phyloP scores from a whole-genome alignment of 768 basidiomycete genomes.

The Suillus americanus region DNA sequence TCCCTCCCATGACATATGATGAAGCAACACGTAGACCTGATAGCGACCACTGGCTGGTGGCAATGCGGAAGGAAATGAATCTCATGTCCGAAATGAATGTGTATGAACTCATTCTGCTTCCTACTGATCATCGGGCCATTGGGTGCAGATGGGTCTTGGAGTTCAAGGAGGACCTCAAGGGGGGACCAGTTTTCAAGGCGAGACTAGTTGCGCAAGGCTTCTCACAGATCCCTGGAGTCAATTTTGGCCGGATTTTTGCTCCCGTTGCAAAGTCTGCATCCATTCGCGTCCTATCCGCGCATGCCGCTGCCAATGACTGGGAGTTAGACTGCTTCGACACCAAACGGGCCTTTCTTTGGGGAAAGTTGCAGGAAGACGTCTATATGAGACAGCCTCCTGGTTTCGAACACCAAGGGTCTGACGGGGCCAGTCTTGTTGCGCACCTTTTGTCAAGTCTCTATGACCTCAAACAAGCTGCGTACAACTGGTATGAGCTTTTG shows the following conservation, averaged over 20 bases:
- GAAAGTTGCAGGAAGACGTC: neutral
- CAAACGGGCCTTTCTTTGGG: neutral
- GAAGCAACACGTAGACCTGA: slow-evolving; percentile 11
- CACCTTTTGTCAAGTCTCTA: too few species aligned
- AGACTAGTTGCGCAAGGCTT: slow-evolving; percentile 1
- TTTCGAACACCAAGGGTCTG: neutral
- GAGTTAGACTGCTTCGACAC: neutral
- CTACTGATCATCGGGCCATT: slow-evolving; percentile 29
- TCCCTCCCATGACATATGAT: too few species aligned
- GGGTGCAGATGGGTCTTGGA: slow-evolving; percentile 30
- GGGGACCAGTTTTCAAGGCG: neutral
- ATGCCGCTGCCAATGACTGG: neutral
- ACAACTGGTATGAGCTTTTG: too few species aligned
- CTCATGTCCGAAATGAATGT: slow-evolving; percentile 23
- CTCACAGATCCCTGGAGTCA: slow-evolving; percentile 28
- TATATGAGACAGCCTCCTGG: neutral
- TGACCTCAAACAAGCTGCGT: too few species aligned
- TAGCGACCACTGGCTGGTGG: slow-evolving; percentile 21
- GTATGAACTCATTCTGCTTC: slow-evolving; percentile 25
- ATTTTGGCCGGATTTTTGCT: slow-evolving; percentile 32
- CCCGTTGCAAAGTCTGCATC: slow-evolving; percentile 22
- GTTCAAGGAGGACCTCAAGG: slow-evolving; percentile 13
- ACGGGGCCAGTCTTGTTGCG: too few species aligned
- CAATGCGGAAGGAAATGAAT: slow-evolving; percentile 23
- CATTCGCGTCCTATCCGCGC: neutral